Evolutionary conservation across 177 flowering plant genomes (phyloP), one percentile per base, ranked within the genome.

Genomic region (Vitis hybrid): DNA sequence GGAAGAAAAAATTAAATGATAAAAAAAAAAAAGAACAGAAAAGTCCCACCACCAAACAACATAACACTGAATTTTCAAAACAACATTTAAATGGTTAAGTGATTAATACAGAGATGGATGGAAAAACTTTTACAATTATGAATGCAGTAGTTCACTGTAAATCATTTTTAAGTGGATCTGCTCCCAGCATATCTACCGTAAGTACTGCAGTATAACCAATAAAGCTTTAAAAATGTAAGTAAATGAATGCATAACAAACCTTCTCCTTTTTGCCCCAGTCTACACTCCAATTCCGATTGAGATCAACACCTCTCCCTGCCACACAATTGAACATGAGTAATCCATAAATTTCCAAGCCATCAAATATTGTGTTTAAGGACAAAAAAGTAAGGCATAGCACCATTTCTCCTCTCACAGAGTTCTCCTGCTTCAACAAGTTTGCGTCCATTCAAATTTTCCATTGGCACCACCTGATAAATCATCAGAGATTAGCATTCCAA

Each of bases 221-320:
- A 34, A 34, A 53, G 3, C 56, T 16, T 14, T 13, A n/a, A 16
- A 15, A 15, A 14, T 13, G 6, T 16, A 12, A 53, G 56, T 53
- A 61, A 67, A 48, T 59, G 26, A 55, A 58, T 64, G 71, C 59
- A 66, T 18, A 54, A 73, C 75, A 2, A 14, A 93, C 99, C 97
- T 94, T 88, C 78, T 96, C 99, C 78, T 96, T 96, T 76, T 90
- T 96, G 51, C 99, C 99, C 99, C 99, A 93, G 73, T 96, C 99
- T 22, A 96, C 97, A 77, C 98, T 87, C 99, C 99, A 96, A 73
- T 96, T 96, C 48, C 99, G 86, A 70, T 96, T 96, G 59, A 96
- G 95, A 82, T 96, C 99, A 77, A 96, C 99, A 73, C 99, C 99
- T 78, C 99, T 89, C 68, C 99, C 99, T 96, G 88, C 78, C 59